Base-by-base conservation (phyloP, 2,329 filamentous ascomycete genomes). In the Sporothrix brunneoviolacea region DNA sequence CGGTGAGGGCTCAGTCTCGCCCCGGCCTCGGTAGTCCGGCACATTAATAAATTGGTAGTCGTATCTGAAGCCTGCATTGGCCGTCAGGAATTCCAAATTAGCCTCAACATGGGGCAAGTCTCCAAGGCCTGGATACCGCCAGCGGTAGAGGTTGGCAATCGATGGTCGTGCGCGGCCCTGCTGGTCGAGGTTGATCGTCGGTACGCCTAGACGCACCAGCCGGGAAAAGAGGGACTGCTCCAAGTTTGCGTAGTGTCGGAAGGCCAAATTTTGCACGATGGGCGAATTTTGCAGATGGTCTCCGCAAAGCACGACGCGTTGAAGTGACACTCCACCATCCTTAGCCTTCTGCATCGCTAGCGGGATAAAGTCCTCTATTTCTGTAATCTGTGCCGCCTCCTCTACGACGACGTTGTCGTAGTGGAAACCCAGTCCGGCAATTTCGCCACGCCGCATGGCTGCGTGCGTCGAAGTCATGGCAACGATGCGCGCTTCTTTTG, bases 401-500 rank as follows among this genome's bases (percentile, higher is more conserved):
- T 98, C 93, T 87, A 98, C 96, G 48, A 98, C 78, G 12, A 98
- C 86, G 57, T 95, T 98, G 71, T 97, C 91, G 61, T 98, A 98
- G 59, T 89, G 88, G 69, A 98, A 98, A 15, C 91, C 91, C n/a
- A 97, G 77, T 15, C 80, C 77, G 1, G 89, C 86, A 60, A 98
- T 97, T 61, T 97, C 91, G 56, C 88, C 83, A 55, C 91, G 78
- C 54, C 90, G 83, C 78, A 98, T 98, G 1, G 93, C 93, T 4
- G 93, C 94, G 66, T 98, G 93, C 0, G 94, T 98, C 4, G 91
- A 94, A 16, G 93, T 98, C 94, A 98, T 98, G 52, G 93, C 94
- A 57, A 98, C 85, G 55, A 98, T 93, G 32, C 93, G 84, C n/a
- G 94, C 94, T 68, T 97, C 91, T 61, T 90, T 96, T 6, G 90